Conservation (phyloP, 2,329 filamentous ascomycete genomes). For the Hyphodiscus sp. region DNA sequence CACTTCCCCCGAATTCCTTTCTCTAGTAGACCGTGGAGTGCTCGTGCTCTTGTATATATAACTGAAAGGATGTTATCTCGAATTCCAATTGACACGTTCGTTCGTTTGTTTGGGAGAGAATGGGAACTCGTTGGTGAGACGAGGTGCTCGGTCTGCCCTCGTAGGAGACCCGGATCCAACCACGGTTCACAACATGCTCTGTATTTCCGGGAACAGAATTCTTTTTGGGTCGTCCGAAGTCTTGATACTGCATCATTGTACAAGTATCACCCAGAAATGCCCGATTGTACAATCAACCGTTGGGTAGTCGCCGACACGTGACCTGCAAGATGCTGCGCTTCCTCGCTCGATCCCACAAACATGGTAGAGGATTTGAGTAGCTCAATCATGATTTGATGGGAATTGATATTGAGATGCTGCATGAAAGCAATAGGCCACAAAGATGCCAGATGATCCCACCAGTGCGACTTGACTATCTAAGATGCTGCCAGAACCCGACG, state of each 20-base stretch:
- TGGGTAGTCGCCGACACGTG: background rate
- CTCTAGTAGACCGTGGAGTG: background rate
- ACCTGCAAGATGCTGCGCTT: background rate
- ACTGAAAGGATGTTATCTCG: too few species aligned
- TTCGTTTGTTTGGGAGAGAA: background rate
- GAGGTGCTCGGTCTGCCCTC: too few species aligned
- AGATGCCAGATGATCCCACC: conserved; percentile 5
- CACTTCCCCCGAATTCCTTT: background rate
- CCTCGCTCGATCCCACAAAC: background rate
- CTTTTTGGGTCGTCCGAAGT: background rate
- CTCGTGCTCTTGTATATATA: background rate
- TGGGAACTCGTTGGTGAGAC: background rate
- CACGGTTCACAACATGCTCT: background rate
- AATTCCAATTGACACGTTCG: too few species aligned
- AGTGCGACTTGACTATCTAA: conserved; percentile 1
- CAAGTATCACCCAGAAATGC: background rate
- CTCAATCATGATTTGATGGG: background rate
- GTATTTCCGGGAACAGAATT: background rate
- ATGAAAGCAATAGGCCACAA: background rate
- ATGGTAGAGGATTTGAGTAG: background rate
- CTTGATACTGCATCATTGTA: background rate
- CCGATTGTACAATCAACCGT: background rate
- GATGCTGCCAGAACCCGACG: conserved; percentile 6
- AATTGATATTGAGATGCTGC: background rate
- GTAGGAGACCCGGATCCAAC: background rate